phyloP scores from a whole-genome alignment of 2,329 filamentous ascomycete species.

The Colletotrichum lupini region DNA sequence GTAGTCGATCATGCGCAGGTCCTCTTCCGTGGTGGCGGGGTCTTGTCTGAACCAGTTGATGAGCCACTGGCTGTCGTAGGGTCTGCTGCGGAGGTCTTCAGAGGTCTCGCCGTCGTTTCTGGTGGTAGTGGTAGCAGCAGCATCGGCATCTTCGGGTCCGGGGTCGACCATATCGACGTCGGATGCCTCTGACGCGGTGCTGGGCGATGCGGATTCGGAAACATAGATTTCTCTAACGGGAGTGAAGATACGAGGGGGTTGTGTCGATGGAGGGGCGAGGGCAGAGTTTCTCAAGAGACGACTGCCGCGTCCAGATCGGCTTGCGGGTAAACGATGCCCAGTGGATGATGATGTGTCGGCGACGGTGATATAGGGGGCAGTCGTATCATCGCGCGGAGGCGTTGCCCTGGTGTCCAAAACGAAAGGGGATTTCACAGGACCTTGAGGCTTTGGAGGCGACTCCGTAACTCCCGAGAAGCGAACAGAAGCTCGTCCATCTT shows the following conservation, averaged over 20 bases:
- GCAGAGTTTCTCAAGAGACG: too few species aligned
- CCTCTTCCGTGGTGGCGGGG: slow-evolving; percentile 2
- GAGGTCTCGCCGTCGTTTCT: background rate
- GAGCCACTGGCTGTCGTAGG: slow-evolving; percentile 29
- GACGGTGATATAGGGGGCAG: background rate
- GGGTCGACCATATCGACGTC: slow-evolving; percentile 24
- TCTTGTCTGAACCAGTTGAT: slow-evolving; percentile 32
- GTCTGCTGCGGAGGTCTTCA: background rate
- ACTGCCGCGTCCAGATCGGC: background rate
- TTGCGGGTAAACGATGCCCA: background rate
- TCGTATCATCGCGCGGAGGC: background rate
- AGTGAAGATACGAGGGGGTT: slow-evolving; percentile 6
- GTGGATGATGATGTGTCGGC: background rate
- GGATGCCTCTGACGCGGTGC: background rate
- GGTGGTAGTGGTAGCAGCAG: background rate
- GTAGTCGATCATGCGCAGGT: slow-evolving; percentile 40
- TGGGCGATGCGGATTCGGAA: background rate
- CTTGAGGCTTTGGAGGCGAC: background rate
- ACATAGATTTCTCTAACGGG: background rate
- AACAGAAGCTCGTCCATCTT: background rate
- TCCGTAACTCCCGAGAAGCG: background rate
- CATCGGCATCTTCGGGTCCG: background rate
- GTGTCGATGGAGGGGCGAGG: background rate
- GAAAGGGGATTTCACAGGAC: background rate
- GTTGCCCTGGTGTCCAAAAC: background rate